Base-by-base conservation (phyloP, 768 basidiomycete species). In the Hortiboletus campestris region DNA sequence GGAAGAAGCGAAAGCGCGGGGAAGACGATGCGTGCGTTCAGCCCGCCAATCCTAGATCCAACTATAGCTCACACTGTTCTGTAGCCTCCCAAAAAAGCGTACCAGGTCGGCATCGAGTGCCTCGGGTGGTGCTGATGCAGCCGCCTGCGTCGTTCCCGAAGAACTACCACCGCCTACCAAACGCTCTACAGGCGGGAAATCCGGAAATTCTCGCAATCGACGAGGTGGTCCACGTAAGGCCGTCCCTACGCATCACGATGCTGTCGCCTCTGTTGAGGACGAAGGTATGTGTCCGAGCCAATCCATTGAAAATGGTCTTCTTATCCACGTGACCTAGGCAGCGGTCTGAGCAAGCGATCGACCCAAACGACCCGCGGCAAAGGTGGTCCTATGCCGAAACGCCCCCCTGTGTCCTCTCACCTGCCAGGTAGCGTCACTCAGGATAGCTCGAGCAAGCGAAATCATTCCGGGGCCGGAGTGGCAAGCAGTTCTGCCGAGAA, bases 1-100 rank as follows among this genome's bases (percentile, higher is more conserved):
- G 80, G 56, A 84, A 84, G 63, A 92, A 91, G 72, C 80, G 91
- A 67, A 92, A 91, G 70, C 81, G 90, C 47, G 75, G 73, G 29
- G 89, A 88, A 25, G 88, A 89, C 48, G 89, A 91, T 62, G 67
- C 68, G 89, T 91, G 60, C 71, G 86, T 78, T 38, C 46, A 43
- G 35, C 40, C 8, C 25, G 11, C 43, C 43, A 19, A 25, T 44
- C 28, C 6, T 43, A 31, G 8, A 42, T 42, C 57, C 19, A 28
- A 53, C 22, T 44, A 46, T 40, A 28, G 32, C 63, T 63, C 46
- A 68, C 49, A 17, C 55, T 34, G 16, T 19, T 34, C 38, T 62
- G 14, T 65, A 85, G 82, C 53, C 68, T 63, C 39, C 71, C 81
- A 50, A 84, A 84, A 71, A 91, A 91, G 73, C 84, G 88, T 41